Base-by-base conservation (phyloP, 768 basidiomycete species). In the Phylloporus rhodoxanthus region DNA sequence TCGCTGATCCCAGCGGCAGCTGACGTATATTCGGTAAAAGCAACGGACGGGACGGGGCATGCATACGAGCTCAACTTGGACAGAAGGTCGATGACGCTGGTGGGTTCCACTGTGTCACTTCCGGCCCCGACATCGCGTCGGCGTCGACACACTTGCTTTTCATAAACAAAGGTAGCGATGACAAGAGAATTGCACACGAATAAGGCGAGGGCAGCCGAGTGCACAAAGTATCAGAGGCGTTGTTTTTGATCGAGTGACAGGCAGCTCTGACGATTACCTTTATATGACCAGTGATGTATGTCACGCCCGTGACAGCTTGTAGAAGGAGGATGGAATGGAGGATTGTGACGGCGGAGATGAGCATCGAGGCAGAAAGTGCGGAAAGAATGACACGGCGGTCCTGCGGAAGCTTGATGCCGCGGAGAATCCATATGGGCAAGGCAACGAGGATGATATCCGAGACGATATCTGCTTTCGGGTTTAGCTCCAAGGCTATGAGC, bases 281-380 rank as follows among this genome's bases (percentile, higher is more conserved):
- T 13, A 50, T 15, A 29, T 64, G 62, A 14, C 51, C 65, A 19
- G 67, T 51, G 28, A 54, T 26, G 6, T 59, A 0, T 14, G 65
- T 52, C 5, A 8, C 1, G 19, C 25, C 51, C 1, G 47, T 30
- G 3, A 47, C 8, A 7, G 20, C 32, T 15, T 51, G 14, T 3
- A 67, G 49, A 15, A 64, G 55, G 43, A 67, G 54, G 23, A 38
- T 8, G 1, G 63, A 64, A 33, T 62, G 59, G 20, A 55, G 37
- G 34, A 64, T 62, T 4, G 63, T 59, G 13, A 59, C 17, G 5
- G n/a, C 51, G 1, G 48, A 52, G 39, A 54, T 67, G 30, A 65
- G 52, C 2, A 65, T 33, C 2, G 55, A 57, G 8, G 63, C 57
- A 4, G 57, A 62, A 42, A 65, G 62, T 0, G 42, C 46, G 2